Evolutionary conservation across 1,139 yeast genomes (phyloP), one percentile per base, ranked within the genome.

Genomic region (Kazachstania sp.): DNA sequence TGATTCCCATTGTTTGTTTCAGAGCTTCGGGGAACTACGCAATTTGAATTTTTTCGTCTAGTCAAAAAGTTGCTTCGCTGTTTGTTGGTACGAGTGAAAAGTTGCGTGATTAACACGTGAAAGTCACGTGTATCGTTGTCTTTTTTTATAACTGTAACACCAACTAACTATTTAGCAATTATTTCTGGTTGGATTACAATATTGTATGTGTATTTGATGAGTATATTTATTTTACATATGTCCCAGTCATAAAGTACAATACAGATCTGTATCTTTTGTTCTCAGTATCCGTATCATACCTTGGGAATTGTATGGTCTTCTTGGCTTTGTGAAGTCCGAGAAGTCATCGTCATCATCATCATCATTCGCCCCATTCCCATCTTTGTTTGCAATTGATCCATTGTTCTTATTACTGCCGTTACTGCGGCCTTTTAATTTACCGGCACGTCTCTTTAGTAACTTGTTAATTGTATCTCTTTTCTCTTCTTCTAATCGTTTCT

Each of bases 401-500:
- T 12, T 7, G 19, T 36, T 20, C 38, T 36, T 13, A 13, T 38
- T 19, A 16, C 31, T 18, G 8, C 30, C 30, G 72, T 48, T 72
- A 71, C 46, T 71, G 74, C 54, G 53, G 37, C 57, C 48, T 54
- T 83, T 69, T 0, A 81, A 77, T 65, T 83, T 80, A 32, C 74
- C 75, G 37, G 96, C 96, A 52, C 96, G 74, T 65, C 92, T 81
- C 66, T 86, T 84, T 54, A 92, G 71, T 50, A 92, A 70, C 62
- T 86, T 86, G 64, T 88, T 90, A 54, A 92, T 73, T 0, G 97
- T 90, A 55, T 88, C 97, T 58, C 83, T 78, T 64, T 92, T 92
- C 65, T 92, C 98, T 64, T 87, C 97, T 60, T 88, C 97, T 37
- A 86, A 70, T 53, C 84, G 79, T 67, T 84, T 83, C 58, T 83